Evolutionary conservation across 805 yeast species (phyloP), one percentile per base, ranked within the genome.

Genomic region (Ogataea allantospora): DNA sequence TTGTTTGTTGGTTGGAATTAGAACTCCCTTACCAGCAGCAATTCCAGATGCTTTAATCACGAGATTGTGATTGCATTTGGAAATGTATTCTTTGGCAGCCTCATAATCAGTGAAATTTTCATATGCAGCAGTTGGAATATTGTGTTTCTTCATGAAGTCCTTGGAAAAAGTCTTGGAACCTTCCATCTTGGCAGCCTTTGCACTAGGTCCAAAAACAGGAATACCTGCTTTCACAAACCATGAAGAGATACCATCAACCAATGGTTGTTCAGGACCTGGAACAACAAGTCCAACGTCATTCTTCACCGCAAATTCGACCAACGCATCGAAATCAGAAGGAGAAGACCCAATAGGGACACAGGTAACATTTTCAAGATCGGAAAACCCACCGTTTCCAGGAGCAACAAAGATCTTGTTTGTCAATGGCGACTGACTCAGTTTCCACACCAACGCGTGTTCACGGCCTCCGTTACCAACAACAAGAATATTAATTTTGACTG

Each of bases 201-300:
- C 82, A 25, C 85, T 75, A n/a, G 99, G 99, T 11, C 99, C 99
- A 68, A 93, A 93, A 12, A 89, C 96, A 18, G 96, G 95, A 48
- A 93, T 81, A 48, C 99, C 99, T 35, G 83, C 83, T 42, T 77
- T 78, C 46, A 76, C 67, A 71, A 93, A 88, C 37, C 68, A 68
- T 12, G 80, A 62, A 18, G 89, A 62, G 44, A 93, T 79, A 35
- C 99, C 99, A 55, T 93, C 97, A 21, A 95, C 97, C 46, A 95
- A 71, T 24, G 99, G 98, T 66, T 88, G 96, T 66, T 93, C 99
- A n/a, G 99, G 99, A 22, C 99, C 99, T 24, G 99, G 98, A 29
- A 93, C 71, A 5, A 88, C 98, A 40, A 93, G 69, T 35, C 70
- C 74, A 37, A 93, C 73, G 5, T 74, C 53, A 38, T 89, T 68